Evolutionary conservation across 257 asterid genomes (phyloP), one percentile per base, ranked within the genome.

Genomic region (Eustoma russellianum): DNA sequence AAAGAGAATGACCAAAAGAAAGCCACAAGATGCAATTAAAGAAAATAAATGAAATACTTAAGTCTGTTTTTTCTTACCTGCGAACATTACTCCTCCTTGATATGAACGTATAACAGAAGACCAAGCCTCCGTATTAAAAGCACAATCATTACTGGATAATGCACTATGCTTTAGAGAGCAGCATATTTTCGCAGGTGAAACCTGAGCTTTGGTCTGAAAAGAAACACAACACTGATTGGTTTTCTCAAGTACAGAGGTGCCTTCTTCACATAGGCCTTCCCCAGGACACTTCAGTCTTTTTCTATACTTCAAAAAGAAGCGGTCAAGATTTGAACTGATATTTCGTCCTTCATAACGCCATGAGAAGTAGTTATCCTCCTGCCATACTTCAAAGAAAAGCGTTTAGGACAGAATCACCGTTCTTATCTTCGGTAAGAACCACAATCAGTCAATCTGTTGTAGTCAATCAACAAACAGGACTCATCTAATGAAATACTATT

Each of bases 51-150:
- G 35, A n/a, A n/a, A n/a, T n/a, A n/a, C n/a, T n/a, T n/a, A n/a
- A n/a, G n/a, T n/a, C n/a, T n/a, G n/a, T 28, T 50, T 45, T 52
- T 5, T 18, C 40, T 64, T 71, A 82, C 95, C 84, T 67, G 64
- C 54, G 51, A 48, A 66, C n/a, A 63, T 48, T 66, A 52, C 63
- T 49, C 56, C 33, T 43, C 52, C 59, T 68, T 34, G 53, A 18
- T 57, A 64, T 57, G 53, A 47, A 51, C 45, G 55, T 12, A 45
- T 53, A 6, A 55, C 33, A 34, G 35, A 69, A 50, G 61, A 56
- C 38, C 59, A 34, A 16, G 62, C 54, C 41, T 66, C 73, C 58
- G 58, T 53, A 49, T 53, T 72, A 62, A 48, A 52, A 35, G 67
- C 57, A 50, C 33, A 57, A 47, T 75, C 69, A 53, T 50, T 63